Evolutionary conservation across 805 yeast genomes (phyloP), one percentile per base, ranked within the genome.

Genomic region (Barnettozyma salicaria): DNA sequence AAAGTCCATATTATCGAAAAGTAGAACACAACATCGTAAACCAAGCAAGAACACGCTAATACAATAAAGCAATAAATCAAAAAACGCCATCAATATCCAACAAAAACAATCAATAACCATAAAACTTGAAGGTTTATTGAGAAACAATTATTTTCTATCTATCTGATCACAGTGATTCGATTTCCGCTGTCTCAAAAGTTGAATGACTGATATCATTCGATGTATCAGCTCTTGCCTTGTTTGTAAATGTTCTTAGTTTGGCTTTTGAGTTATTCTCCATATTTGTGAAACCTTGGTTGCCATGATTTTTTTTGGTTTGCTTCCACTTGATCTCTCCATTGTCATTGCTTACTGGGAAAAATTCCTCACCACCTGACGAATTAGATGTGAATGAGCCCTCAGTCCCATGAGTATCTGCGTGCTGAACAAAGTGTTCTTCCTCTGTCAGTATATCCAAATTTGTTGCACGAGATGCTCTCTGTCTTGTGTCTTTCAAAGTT

Each of bases 161-260:
- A n/a, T n/a, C n/a, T 2, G 17, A 18, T 37, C 34, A 34, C n/a
- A 42, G 36, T 10, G 56, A 53, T 33, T 52, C 58, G 36, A 60
- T 58, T 36, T 58, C 58, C 12, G 60, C 59, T 18, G 57, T 42
- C 27, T 52, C 53, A 30, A 47, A 50, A 21, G 48, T 42, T 4
- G 54, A 42, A 11, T 44, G 40, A 6, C 45, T 56, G 9, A 53
- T 40, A 19, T 58, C 61, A 20, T 52, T 56, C 7, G 56, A 63
- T 16, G 60, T 52, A 34, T 56, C 58, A 19, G 60, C 52, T 20
- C 55, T 56, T 27, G 62, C 58, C 26, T 50, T 56, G 39, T 62
- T 52, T 14, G 55, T 54, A 31, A 65, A 53, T 23, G 57, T 58
- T 10, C 59, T 65, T 34, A 67, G 42, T 39, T 62, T 58, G 17